phyloP scores from a whole-genome alignment of 176 grass and related monocot genomes.

The Avena sativa region DNA sequence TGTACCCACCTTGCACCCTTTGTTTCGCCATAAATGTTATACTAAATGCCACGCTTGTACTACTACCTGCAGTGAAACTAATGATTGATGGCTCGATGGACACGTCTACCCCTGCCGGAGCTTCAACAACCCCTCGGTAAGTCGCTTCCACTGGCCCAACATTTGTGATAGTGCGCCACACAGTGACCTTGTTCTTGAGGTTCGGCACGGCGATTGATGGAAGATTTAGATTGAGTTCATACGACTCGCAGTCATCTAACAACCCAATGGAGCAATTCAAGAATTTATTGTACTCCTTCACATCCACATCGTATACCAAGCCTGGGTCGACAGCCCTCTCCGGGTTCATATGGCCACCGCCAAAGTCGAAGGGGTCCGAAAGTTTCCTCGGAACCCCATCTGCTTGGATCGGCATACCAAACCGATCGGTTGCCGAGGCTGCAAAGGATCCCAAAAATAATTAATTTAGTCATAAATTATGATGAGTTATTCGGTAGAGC shows the following conservation, averaged over 20 bases:
- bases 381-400: conserved; percentile 7
- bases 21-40: background rate
- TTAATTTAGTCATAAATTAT: background rate
- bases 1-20: background rate
- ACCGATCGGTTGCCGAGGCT: conserved; percentile 1
- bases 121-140: background rate
- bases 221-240: background rate
- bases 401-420: conserved; percentile 25
- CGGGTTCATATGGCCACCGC: background rate
- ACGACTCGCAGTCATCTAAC: background rate
- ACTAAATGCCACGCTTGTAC: background rate
- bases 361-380: conserved; percentile 21
- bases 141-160: background rate
- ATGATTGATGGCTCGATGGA: background rate
- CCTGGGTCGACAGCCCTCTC: background rate
- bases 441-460: background rate
- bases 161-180: conserved; percentile 37
- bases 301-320: background rate
- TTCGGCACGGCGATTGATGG: background rate
- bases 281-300: background rate
- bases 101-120: background rate
- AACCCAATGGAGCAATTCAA: background rate
- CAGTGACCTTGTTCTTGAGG: background rate
- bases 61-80: background rate
- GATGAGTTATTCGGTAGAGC: background rate